Base-by-base conservation (phyloP, 176 grass and related monocot species). In the Zea mays region DNA sequence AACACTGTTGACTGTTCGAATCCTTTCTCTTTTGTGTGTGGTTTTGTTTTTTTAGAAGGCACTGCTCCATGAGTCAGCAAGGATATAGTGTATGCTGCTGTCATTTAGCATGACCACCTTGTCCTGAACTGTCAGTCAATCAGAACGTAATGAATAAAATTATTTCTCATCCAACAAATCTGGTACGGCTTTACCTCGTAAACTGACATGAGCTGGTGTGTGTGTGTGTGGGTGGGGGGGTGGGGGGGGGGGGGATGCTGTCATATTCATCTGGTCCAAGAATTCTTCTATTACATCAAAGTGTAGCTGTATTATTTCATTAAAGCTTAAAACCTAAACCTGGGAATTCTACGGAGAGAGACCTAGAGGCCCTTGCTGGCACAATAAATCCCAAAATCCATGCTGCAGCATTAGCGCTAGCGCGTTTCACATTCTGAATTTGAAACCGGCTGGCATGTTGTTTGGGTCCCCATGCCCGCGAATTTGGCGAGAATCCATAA, bases 181-280 rank as follows among this genome's bases (percentile, higher is more conserved):
- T 46, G 56, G 17, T 64, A 73, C 19, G 41, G 9, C 12, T 15
- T 14, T 41, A n/a, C n/a, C 39, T 17, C n/a, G 16, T 61, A 65
- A 76, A 42, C 10, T 81, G 43, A 44, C 46, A 34, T 55, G 56
- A 57, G 51, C 56, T n/a, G n/a, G n/a, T n/a, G n/a, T n/a, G n/a
- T n/a, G n/a, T n/a, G n/a, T n/a, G n/a, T n/a, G n/a, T n/a, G n/a
- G n/a, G n/a, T n/a, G n/a, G n/a, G n/a, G n/a, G n/a, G n/a, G n/a
- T n/a, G n/a, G n/a, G n/a, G n/a, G n/a, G n/a, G n/a, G n/a, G n/a
- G n/a, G n/a, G n/a, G n/a, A n/a, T n/a, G n/a, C n/a, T n/a, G n/a
- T n/a, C n/a, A 87, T 73, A 87, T 73, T 87, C 60, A 67, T 61
- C 39, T 3, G 14, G 19, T 60, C 15, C 51, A 78, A 41, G 15